Percentiles rank a stretch among this genome's conserved stretches.
Conservation (phyloP, 306 rosid species). For the Trichosanthes cucumerina region DNA sequence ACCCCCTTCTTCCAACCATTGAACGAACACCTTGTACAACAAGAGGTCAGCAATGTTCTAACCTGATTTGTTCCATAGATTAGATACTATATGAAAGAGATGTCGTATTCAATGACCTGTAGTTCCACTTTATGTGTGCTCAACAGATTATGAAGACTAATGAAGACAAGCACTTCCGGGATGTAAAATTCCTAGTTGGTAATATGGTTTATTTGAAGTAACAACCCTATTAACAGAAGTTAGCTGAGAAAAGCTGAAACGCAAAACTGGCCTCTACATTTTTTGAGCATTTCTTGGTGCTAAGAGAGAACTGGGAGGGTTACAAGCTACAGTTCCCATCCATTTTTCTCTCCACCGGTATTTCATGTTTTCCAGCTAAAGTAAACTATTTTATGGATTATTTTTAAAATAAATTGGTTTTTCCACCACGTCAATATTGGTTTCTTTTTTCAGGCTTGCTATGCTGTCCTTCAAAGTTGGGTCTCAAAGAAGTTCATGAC, state of each 20-base stretch:
- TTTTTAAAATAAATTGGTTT: neutral
- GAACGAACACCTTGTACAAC: neutral
- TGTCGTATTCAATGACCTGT: neutral
- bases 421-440: neutral
- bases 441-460: conserved; percentile 33
- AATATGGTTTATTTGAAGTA: neutral
- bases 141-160: neutral
- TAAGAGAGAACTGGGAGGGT: neutral
- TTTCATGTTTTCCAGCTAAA: neutral
- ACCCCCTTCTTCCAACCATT: neutral
- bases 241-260: neutral
- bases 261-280: neutral
- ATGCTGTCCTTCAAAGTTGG: conserved; percentile 48
- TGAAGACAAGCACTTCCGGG: neutral
- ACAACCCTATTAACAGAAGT: neutral
- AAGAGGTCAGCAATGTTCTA: neutral
- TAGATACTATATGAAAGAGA: neutral
- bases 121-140: neutral
- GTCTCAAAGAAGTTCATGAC: conserved; percentile 45
- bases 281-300: neutral
- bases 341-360: neutral
- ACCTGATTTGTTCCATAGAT: neutral
- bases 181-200: neutral
- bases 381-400: neutral
- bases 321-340: neutral